phyloP scores from a whole-genome alignment of 2,329 filamentous ascomycete species.

The Exophiala viscosa region DNA sequence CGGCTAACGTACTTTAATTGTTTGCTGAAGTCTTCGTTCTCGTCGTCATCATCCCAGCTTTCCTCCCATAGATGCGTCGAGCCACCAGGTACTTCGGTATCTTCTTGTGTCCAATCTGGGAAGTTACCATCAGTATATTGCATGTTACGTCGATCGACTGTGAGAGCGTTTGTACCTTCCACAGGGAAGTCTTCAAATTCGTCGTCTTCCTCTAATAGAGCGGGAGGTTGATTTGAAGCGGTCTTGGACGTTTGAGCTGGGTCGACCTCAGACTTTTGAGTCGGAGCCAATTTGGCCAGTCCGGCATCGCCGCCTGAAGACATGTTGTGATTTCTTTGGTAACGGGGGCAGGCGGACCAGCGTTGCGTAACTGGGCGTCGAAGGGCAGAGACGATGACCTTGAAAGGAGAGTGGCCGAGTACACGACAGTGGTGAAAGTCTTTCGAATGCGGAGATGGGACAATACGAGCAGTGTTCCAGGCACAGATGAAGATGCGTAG shows the following conservation, averaged over 20 bases:
- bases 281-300: conserved; percentile 23
- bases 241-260: conserved; percentile 48
- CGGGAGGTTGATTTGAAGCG: conserved; percentile 55
- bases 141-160: too few relatives aligned
- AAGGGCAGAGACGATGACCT: too few relatives aligned
- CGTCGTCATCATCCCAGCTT: conserved; percentile 99
- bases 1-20: conserved; percentile 73
- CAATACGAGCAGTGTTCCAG: too few relatives aligned
- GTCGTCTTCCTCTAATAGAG: conserved; percentile 89
- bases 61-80: conserved; percentile 93
- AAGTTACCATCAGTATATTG: not conserved
- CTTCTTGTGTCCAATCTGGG: conserved; percentile 87
- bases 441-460: too few relatives aligned
- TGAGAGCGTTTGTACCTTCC: conserved; percentile 62
- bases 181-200: conserved; percentile 99
- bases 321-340: conserved; percentile 9
- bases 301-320: conserved; percentile 22
- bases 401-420: too few relatives aligned
- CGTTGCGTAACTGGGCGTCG: too few relatives aligned
- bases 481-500: too few relatives aligned
- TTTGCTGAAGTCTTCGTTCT: conserved; percentile 89
- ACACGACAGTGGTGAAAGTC: too few relatives aligned
- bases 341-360: too few relatives aligned
- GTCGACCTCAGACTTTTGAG: conserved; percentile 35
- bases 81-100: conserved; percentile 62